A percentile compares a stretch with the other conserved stretches of the same genome.
These are phyloP conservation scores for Verticillium klebahnii DNA, from an alignment of 2,329 filamentous ascomycete genomes.

Conservation along the genomic window DNA sequence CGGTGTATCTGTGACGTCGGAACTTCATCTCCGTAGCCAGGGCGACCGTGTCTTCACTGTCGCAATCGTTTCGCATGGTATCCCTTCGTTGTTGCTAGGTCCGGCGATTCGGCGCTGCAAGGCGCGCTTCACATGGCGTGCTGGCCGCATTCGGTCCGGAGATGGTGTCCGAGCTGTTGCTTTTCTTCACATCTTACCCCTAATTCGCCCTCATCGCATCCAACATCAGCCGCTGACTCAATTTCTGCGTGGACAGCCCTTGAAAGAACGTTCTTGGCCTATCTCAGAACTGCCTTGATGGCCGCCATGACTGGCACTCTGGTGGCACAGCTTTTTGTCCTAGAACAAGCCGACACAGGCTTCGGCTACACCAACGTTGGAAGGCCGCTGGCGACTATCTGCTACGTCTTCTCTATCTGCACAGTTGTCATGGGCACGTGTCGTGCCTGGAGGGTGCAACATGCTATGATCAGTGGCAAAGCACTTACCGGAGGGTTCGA, in stretches of 20 bases:
- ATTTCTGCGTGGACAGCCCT: conserved; percentile 45
- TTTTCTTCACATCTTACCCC: not conserved
- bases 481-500: conserved; percentile 26
- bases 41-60: not conserved
- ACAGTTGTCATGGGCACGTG: conserved; percentile 24
- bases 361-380: conserved; percentile 60
- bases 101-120: not conserved
- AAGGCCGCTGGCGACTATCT: conserved; percentile 47
- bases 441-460: conserved; percentile 25
- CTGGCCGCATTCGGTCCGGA: not conserved
- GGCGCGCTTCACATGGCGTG: not conserved
- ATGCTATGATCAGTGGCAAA: conserved; percentile 21
- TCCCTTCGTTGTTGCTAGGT: not conserved
- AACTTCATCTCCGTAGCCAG: not conserved
- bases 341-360: conserved; percentile 30
- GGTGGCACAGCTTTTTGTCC: conserved; percentile 63
- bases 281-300: conserved; percentile 65
- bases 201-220: not conserved
- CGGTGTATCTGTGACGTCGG: not conserved
- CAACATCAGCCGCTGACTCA: not conserved
- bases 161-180: not conserved
- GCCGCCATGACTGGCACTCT: conserved; percentile 63
- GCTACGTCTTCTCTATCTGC: conserved; percentile 33
- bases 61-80: not conserved
- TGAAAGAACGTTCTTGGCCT: conserved; percentile 70